Evolutionary conservation across 2,329 filamentous ascomycete genomes (phyloP).

Genomic region (Botrytis fragariae): DNA sequence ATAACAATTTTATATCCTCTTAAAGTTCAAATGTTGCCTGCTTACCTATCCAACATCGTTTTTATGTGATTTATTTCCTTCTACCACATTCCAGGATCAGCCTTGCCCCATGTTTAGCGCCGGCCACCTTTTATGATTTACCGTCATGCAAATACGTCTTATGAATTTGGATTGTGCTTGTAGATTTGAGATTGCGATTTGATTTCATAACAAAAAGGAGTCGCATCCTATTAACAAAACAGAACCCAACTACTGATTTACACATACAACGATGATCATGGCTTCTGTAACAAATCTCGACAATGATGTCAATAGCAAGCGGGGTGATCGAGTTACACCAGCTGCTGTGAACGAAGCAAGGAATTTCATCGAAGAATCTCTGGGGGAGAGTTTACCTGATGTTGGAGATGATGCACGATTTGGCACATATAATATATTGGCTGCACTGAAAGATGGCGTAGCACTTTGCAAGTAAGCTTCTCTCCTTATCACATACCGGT

Average conservation of each 20-base stretch:
- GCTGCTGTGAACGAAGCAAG: constrained; percentile 82
- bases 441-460: constrained; percentile 84
- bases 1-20: neutral
- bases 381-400: constrained; percentile 70
- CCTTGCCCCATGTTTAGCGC: constrained; percentile 16
- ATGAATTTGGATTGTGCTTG: constrained; percentile 12
- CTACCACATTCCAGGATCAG: constrained; percentile 9
- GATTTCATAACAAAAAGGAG: constrained; percentile 19
- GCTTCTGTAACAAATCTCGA: constrained; percentile 91
- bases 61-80: neutral
- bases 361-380: constrained; percentile 77
- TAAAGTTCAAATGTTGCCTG: neutral
- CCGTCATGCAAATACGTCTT: constrained; percentile 10
- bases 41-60: neutral
- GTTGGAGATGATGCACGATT: constrained; percentile 44
- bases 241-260: neutral
- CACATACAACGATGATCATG: constrained; percentile 52
- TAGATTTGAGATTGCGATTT: constrained; percentile 16
- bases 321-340: constrained; percentile 89
- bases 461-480: constrained; percentile 79
- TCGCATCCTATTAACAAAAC: neutral
- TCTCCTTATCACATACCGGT: neutral
- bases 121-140: constrained; percentile 16
- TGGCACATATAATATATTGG: constrained; percentile 60
- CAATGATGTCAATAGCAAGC: constrained; percentile 91